Conservation (phyloP, 352 stramenopile species). For the Aphanomyces invadans region DNA sequence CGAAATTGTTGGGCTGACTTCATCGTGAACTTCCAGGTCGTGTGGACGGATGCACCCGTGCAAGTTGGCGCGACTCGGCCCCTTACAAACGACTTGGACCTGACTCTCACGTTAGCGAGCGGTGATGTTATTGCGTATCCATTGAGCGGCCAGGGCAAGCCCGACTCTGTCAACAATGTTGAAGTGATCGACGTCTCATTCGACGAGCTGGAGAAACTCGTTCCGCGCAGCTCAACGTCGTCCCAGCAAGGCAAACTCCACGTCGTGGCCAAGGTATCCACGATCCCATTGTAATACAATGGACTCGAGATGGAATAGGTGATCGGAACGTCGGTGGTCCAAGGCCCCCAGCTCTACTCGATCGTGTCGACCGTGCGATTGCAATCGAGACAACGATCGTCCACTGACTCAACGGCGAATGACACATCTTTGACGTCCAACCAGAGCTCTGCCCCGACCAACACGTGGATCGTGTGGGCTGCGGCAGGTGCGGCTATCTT, state of each 20-base stretch:
- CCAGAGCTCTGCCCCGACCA: not conserved
- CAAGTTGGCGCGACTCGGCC: conserved; percentile 34
- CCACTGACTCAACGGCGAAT: not conserved
- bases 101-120: conserved; percentile 47
- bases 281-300: not conserved
- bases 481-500: not conserved
- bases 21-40: conserved; percentile 26
- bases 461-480: not conserved
- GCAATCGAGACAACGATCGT: not conserved
- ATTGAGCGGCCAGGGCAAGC: conserved; percentile 45
- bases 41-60: conserved; percentile 61
- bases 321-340: not conserved
- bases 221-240: not conserved
- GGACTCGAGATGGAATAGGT: not conserved
- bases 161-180: conserved; percentile 61
- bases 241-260: not conserved
- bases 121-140: conserved; percentile 44
- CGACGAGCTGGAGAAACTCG: conserved; percentile 28
- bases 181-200: conserved; percentile 71
- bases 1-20: no score
- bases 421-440: no score
- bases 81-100: conserved; percentile 61
- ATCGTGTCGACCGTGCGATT: not conserved
- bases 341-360: conserved; percentile 1
- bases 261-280: not conserved